A percentile compares a stretch with the other conserved stretches of the same genome.
Evolutionary conservation across 768 basidiomycete species (phyloP).

Genomic region (Dendrothele bispora): DNA sequence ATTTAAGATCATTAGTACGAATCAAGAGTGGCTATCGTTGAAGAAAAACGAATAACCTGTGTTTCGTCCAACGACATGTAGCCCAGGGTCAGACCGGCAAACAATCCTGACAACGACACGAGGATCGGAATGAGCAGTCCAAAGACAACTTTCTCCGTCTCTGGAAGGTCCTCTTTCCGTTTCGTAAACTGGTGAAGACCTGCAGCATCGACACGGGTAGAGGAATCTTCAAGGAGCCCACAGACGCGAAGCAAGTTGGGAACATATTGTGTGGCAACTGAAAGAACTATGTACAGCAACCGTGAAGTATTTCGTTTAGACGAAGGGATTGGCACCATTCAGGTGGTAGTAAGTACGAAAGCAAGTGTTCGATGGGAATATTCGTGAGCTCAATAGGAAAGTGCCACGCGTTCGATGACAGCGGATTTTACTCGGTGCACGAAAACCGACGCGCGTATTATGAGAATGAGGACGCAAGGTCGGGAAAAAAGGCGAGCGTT

Average conservation of each 20-base stretch:
- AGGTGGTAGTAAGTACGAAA: no score
- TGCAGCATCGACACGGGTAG: conserved; percentile 1
- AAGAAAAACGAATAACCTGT: no score
- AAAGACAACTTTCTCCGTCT: neutral
- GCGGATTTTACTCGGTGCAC: no score
- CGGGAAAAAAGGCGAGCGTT: no score
- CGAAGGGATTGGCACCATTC: conserved; percentile 38
- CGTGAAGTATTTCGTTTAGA: conserved; percentile 39
- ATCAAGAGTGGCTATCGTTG: no score
- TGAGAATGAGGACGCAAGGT: no score
- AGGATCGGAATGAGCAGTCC: conserved; percentile 74
- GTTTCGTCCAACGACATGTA: conserved; percentile 94
- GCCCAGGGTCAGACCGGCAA: conserved; percentile 89
- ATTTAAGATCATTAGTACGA: no score
- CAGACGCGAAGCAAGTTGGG: conserved; percentile 33
- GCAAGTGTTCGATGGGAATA: no score
- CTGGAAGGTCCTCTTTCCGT: neutral
- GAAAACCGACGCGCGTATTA: no score
- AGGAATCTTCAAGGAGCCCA: conserved; percentile 8
- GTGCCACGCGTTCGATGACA: no score
- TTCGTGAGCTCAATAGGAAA: no score
- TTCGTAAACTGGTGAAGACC: conserved; percentile 9
- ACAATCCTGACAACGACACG: conserved; percentile 79
- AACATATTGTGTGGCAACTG: conserved; percentile 45
- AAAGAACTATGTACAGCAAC: conserved; percentile 42